Conservation (phyloP, 2,329 filamentous ascomycete species). For the Diplodia scrobiculata region DNA sequence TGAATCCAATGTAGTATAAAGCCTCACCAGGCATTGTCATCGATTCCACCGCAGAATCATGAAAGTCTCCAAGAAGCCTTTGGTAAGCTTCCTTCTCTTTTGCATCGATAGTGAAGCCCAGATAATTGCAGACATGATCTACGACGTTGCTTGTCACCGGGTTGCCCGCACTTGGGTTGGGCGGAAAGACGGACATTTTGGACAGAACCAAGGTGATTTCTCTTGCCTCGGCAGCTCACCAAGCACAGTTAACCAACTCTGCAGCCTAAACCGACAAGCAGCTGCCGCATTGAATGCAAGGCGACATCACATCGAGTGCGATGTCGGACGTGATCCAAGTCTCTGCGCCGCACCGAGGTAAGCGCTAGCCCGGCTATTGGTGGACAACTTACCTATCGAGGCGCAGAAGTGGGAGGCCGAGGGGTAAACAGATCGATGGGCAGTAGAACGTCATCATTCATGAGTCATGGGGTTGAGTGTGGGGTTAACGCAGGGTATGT, state of each 20-base stretch:
- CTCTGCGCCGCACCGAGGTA: constrained; percentile 10
- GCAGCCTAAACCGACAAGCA: constrained; percentile 14
- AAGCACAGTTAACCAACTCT: neutral
- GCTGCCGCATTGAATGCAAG: neutral
- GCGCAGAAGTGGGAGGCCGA: constrained; percentile 12
- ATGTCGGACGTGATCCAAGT: constrained; percentile 2
- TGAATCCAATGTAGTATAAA: neutral
- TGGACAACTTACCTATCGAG: constrained; percentile 13
- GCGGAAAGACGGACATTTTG: constrained; percentile 46
- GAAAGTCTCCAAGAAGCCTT: constrained; percentile 45
- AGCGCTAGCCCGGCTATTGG: constrained; percentile 21
- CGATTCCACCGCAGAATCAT: constrained; percentile 44
- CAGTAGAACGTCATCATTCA: neutral
- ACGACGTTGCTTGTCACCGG: constrained; percentile 42
- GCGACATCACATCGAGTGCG: neutral
- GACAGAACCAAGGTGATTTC: too few species aligned
- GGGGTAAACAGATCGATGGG: neutral
- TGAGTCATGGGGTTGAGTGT: constrained; percentile 3
- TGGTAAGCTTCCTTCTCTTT: constrained; percentile 46
- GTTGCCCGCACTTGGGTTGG: constrained; percentile 39
- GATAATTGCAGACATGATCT: constrained; percentile 38
- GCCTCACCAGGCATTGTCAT: constrained; percentile 41
- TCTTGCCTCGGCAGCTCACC: neutral
- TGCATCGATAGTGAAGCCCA: constrained; percentile 42
- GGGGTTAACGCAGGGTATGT: constrained; percentile 3